A percentile compares a stretch with the other conserved stretches of the same genome.
These are phyloP conservation scores for Candida mesenterica DNA, from an alignment of 1,139 yeast genomes.

Conservation along the genomic window DNA sequence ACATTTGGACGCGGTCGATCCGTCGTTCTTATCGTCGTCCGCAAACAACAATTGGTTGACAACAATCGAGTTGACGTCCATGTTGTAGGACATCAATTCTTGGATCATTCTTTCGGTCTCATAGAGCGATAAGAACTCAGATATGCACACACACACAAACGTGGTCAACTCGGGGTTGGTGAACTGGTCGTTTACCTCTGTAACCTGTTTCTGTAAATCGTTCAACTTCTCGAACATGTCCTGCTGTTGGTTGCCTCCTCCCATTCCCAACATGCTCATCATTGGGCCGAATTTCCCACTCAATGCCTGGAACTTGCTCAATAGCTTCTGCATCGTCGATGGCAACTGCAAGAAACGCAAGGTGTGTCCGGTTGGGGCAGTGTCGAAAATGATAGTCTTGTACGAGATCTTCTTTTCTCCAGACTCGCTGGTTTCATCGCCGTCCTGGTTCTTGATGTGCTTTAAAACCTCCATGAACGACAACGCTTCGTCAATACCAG, in stretches of 20 bases:
- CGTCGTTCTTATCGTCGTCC: conserved; percentile 47
- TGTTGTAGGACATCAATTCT: conserved; percentile 88
- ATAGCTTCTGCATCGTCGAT: conserved; percentile 80
- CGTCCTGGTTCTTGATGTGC: conserved; percentile 80
- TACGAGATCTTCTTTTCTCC: conserved; percentile 49
- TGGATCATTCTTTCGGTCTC: conserved; percentile 98
- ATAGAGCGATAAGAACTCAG: conserved; percentile 90
- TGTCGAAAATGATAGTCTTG: conserved; percentile 90
- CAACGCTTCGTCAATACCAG: conserved; percentile 97
- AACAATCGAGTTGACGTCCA: conserved; percentile 94
- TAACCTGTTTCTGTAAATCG: conserved; percentile 78
- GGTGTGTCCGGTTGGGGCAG: conserved; percentile 99
- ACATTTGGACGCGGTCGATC: conserved; percentile 50
- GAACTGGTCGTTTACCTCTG: conserved; percentile 90
- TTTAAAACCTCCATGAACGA: conserved; percentile 97
- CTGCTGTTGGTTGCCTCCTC: conserved; percentile 58
- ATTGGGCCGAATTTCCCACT: conserved; percentile 89
- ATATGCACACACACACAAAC: conserved; percentile 94
- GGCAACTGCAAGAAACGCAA: conserved; percentile 92
- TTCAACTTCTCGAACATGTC: conserved; percentile 81
- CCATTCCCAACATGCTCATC: conserved; percentile 73
- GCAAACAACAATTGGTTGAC: conserved; percentile 92
- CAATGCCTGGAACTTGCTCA: conserved; percentile 82
- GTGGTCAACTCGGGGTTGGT: conserved; percentile 95
- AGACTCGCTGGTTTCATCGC: conserved; percentile 27